Evolutionary conservation across 2,329 filamentous ascomycete species (phyloP).

Genomic region (Myriangium duriaei): DNA sequence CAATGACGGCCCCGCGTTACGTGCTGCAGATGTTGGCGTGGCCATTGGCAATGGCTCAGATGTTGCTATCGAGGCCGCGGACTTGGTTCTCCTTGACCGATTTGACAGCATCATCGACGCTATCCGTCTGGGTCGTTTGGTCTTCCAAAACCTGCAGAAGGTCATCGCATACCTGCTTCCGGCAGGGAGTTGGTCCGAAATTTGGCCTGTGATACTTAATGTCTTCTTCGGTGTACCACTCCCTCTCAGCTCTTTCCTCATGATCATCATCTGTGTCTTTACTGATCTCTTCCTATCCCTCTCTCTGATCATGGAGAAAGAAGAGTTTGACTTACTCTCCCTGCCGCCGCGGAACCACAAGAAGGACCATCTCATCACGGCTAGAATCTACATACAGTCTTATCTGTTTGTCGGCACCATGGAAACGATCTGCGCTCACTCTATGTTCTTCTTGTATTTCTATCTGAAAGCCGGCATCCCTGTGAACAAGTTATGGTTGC

Average conservation of each 20-base stretch:
- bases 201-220: slow-evolving; percentile 45
- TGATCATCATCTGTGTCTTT: slow-evolving; percentile 47
- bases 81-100: slow-evolving; percentile 75
- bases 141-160: slow-evolving; percentile 15
- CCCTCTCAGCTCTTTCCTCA: slow-evolving; percentile 40
- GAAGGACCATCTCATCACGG: slow-evolving; percentile 40
- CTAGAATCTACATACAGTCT: slow-evolving; percentile 39
- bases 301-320: slow-evolving; percentile 43
- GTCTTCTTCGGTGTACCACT: slow-evolving; percentile 44
- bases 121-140: slow-evolving; percentile 58
- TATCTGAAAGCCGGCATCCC: slow-evolving; percentile 38
- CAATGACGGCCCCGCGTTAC: slow-evolving; percentile 34
- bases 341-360: slow-evolving; percentile 39
- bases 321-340: slow-evolving; percentile 41
- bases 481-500: slow-evolving; percentile 36
- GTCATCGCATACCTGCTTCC: slow-evolving; percentile 35
- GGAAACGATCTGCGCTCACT: slow-evolving; percentile 38
- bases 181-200: slow-evolving; percentile 43
- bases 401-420: slow-evolving; percentile 42
- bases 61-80: slow-evolving; percentile 43
- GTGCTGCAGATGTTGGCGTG: slow-evolving; percentile 34
- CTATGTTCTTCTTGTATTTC: slow-evolving; percentile 45
- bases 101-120: slow-evolving; percentile 73
- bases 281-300: slow-evolving; percentile 42
- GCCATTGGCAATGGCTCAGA: slow-evolving; percentile 21